Conservation (phyloP, 2,329 filamentous ascomycete species). For the Cercospora beticola region DNA sequence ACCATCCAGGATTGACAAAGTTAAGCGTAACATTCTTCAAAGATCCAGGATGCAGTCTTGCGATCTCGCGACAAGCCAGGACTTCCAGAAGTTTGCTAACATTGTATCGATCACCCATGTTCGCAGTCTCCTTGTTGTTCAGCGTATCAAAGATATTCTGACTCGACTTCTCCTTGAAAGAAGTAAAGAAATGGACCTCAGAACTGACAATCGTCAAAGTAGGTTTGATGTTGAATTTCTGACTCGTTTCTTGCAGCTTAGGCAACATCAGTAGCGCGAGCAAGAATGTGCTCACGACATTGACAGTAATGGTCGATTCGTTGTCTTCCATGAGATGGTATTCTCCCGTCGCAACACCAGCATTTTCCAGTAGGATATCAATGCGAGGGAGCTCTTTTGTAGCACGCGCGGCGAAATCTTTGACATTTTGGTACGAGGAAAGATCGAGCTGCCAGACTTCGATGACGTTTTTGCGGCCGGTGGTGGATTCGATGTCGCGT, state of each 20-base stretch:
- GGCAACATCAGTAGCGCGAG: conserved; percentile 53
- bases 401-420: conserved; percentile 37
- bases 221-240: conserved; percentile 37
- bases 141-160: conserved; percentile 41
- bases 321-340: conserved; percentile 44
- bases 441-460: conserved; percentile 52
- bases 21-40: conserved; percentile 49
- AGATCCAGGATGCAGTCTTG: conserved; percentile 26
- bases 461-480: conserved; percentile 37
- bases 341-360: conserved; percentile 41
- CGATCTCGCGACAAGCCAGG: conserved; percentile 42
- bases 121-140: conserved; percentile 38
- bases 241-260: conserved; percentile 48
- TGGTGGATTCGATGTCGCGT: conserved; percentile 41
- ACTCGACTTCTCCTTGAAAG: conserved; percentile 37
- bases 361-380: conserved; percentile 44
- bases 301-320: conserved; percentile 53
- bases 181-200: conserved; percentile 45
- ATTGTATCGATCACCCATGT: conserved; percentile 46
- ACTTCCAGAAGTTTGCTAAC: conserved; percentile 53
- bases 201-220: conserved; percentile 44
- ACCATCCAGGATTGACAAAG: conserved; percentile 55
- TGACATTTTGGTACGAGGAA: conserved; percentile 41
- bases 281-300: conserved; percentile 55
- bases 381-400: conserved; percentile 33